Evolutionary conservation across 306 rosid species (phyloP), one percentile per base, ranked within the genome.

Genomic region (Vigna mungo): DNA sequence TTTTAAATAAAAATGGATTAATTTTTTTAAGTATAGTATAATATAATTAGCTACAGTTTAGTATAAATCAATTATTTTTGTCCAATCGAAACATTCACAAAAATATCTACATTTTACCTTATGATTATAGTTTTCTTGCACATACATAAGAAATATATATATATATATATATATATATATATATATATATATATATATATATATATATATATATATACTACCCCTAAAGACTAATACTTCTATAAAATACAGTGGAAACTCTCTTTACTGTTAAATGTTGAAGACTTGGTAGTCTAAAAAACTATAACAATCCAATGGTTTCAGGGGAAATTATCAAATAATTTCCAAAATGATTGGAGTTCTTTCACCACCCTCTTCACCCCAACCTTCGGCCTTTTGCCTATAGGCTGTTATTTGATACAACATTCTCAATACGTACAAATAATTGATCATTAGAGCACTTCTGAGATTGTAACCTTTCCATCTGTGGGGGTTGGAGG

Each of bases 391-490:
- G 34, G 16, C 49, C 39, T n/a, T n/a, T 49, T 23, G 39, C 55
- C 39, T 67, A 67, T 55, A 67, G 18, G 54, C 39, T 67, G 72
- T 46, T 44, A 44, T 17, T 46, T 44, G 72, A 67, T 15, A 67
- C 55, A 39, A 41, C 52, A 44, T 67, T 54, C 13, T 44, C 72
- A 21, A 67, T 44, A 21, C 16, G 55, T 21, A 67, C 72, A 67
- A 67, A 67, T 55, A 56, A 67, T 46, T 67, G 56, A 67, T 67
- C 71, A 65, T 41, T 43, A 41, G 53, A 41, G 34, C 18, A 17
- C 17, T 64, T 64, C 32, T 39, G 52, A 65, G 71, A 49, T 41
- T 41, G 53, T 65, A 21, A 30, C 53, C 11, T 41, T 2, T 65
- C 7, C 39, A 46, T 13, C 7, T 44, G 13, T 23, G 18, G 20